Evolutionary conservation across 2,329 filamentous ascomycete species (phyloP), one percentile per base, ranked within the genome.

Genomic region (Penicillium griseofulvum): DNA sequence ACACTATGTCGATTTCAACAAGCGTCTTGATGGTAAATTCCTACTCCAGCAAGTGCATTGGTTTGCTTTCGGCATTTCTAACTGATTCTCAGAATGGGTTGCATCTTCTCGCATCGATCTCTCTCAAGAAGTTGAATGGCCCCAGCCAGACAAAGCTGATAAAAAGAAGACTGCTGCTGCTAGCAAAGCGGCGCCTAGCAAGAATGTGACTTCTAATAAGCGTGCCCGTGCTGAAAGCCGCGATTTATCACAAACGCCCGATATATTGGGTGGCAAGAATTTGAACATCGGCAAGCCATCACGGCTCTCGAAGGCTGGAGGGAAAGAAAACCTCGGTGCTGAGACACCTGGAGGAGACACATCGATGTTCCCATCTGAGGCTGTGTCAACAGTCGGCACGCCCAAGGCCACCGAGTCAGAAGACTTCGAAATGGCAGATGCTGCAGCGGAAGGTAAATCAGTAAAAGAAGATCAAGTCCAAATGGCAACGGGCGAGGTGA

Each of bases 1-100:
- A 68, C 96, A 97, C 74, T 97, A 97, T 72, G 91, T 96, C 70
- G 95, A 96, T 68, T 97, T 97, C 83, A 97, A 97, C 77, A 97
- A 97, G 67, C 85, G 85, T 79, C 78, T 87, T 31, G 84, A 87
- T 65, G 79, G 77, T 80, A 68, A 59, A 70, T 61, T 31, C 22
- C 10, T 28, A 46, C 19, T 41, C 1, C 29, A 9, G 19, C 10
- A 24, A 33, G 10, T 46, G 19, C 14, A n/a, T n/a, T 41, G 14
- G 2, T 4, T 16, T 10, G 11, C 4, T 2, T 51, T 63, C 36
- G 7, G 16, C 7, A 12, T 34, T 1, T 17, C 61, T 72, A 49
- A 75, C 81, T 81, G 19, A 41, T 62, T 84, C 12, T 79, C 83
- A 78, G 94, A 99, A 80, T 99, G 94, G 94, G 87, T 99, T 10